These are phyloP conservation scores for Glycyrrhiza uralensis DNA, from an alignment of 306 rosid species.

Conservation along the genomic window DNA sequence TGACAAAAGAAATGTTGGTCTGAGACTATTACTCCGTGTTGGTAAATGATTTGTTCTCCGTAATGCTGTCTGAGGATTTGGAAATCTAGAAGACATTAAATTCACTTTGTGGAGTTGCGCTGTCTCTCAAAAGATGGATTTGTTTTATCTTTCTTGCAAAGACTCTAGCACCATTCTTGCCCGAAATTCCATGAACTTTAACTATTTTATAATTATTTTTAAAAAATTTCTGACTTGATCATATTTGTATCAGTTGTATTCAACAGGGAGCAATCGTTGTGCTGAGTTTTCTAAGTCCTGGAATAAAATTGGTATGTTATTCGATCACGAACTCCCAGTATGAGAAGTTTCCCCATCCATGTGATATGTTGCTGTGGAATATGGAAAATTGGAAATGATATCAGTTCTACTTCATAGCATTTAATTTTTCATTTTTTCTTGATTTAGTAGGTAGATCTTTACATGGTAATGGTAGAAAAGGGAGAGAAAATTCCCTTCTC, in stretches of 20 bases:
- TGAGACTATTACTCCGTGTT: background rate
- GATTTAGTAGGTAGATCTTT: constrained; percentile 13
- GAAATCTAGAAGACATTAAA: background rate
- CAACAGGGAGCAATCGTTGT: constrained; percentile 72
- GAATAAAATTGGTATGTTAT: constrained; percentile 68
- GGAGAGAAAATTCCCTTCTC: background rate
- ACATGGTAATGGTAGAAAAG: constrained; percentile 1
- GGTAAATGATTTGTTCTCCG: constrained; percentile 17
- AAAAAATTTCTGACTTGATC: constrained; percentile 10
- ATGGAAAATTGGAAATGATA: background rate
- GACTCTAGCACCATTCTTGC: background rate
- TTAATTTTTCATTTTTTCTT: constrained; percentile 11
- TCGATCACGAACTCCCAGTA: constrained; percentile 3
- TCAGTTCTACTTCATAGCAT: background rate
- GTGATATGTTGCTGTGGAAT: background rate
- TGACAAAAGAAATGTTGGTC: background rate
- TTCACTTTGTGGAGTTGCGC: background rate
- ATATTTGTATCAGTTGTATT: constrained; percentile 59
- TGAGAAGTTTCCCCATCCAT: background rate
- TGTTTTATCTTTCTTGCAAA: background rate
- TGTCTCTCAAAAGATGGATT: constrained; percentile 4
- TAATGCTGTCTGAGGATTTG: constrained; percentile 13
- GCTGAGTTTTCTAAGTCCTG: constrained; percentile 61
- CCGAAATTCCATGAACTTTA: background rate
- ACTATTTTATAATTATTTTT: background rate